These are phyloP conservation scores for Dispira simplex DNA, from an alignment of 192 early-diverging fungal genomes.

Conservation along the genomic window DNA sequence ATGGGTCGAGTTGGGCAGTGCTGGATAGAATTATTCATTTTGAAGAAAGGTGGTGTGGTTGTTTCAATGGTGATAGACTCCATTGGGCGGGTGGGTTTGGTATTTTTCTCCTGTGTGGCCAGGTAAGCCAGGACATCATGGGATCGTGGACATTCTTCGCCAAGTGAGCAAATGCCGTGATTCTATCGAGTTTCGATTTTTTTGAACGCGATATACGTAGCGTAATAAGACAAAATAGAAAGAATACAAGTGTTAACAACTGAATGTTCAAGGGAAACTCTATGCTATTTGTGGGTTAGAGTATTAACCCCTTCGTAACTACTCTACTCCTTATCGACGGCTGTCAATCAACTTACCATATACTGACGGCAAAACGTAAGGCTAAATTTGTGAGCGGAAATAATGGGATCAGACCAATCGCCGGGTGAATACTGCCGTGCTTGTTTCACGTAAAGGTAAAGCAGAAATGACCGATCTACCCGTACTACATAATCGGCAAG, in stretches of 20 bases:
- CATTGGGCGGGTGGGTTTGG: background rate
- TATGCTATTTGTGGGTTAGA: background rate
- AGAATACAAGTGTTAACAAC: background rate
- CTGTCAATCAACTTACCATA: background rate
- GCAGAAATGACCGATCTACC: background rate
- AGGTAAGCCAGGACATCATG: background rate
- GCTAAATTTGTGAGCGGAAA: background rate
- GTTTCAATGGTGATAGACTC: background rate
- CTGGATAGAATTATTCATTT: background rate
- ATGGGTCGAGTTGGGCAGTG: background rate
- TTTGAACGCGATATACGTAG: background rate
- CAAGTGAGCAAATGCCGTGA: background rate
- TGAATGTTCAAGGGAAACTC: background rate
- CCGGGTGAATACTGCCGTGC: background rate
- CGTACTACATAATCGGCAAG: constrained; percentile 37
- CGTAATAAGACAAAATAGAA: background rate
- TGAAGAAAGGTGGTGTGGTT: background rate
- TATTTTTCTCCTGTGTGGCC: background rate
- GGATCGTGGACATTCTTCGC: background rate
- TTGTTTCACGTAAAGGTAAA: background rate
- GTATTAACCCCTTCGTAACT: background rate
- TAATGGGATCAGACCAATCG: background rate
- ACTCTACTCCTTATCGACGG: background rate
- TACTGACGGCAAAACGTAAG: background rate
- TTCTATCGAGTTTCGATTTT: background rate